Evolutionary conservation across 176 grass and related monocot species (phyloP).

Genomic region (Tillandsia fasciculata): DNA sequence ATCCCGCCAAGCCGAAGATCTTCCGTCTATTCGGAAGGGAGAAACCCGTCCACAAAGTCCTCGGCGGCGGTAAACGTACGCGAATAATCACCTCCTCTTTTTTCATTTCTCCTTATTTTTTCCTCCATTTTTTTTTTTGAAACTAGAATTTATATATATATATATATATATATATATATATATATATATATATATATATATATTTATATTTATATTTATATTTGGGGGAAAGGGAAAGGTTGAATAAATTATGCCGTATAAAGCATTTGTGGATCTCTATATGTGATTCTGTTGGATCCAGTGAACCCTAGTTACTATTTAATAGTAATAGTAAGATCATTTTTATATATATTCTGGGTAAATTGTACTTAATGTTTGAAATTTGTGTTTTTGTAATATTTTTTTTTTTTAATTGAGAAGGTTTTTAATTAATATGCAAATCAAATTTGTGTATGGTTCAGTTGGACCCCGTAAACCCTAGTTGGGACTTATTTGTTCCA

Average conservation of each 20-base stretch:
- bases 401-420: too few species aligned
- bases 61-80: constrained; percentile 79
- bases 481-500: background rate
- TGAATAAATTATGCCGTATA: background rate
- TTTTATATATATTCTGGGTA: too few species aligned
- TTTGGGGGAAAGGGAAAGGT: background rate
- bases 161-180: too few species aligned
- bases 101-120: background rate
- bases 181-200: too few species aligned
- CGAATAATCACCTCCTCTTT: background rate
- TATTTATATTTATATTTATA: background rate
- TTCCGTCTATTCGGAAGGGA: constrained; percentile 52
- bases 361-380: too few species aligned
- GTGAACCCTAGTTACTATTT: background rate
- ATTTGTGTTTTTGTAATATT: too few species aligned
- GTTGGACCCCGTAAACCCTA: background rate
- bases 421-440: too few species aligned
- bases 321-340: too few species aligned
- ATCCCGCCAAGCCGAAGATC: constrained; percentile 16
- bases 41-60: constrained; percentile 57
- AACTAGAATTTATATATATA: background rate
- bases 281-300: background rate
- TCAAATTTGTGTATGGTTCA: background rate
- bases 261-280: background rate
- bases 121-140: background rate